Base-by-base conservation (phyloP, 2,329 filamentous ascomycete species). In the Phyllachora maydis region DNA sequence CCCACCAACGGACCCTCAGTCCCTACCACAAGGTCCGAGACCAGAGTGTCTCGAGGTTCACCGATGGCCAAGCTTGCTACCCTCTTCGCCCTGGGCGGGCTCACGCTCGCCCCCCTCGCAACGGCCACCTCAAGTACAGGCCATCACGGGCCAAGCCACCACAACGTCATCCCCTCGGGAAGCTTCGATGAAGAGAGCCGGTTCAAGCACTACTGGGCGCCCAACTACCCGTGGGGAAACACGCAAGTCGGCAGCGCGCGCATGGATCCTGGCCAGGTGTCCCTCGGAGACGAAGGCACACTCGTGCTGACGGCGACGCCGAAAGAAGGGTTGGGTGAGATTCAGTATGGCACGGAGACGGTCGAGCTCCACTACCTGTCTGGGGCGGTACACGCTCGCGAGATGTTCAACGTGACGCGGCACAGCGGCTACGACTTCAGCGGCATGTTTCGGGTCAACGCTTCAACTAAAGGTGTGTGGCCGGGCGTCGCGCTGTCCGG, bases 401-500 rank as follows among this genome's bases (percentile, higher is more conserved):
- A 50, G 28, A 41, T 47, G 26, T 50, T 54, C 31, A 49, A 36
- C 21, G 47, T 54, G 14, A 28, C 38, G 11, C 26, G 28, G 2
- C 46, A 46, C 16, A 46, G 46, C 4, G 50, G 50, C 3, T 50
- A 48, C 29, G 50, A 54, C 32, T 52, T 53, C 31, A 30, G 32
- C 6, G 50, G 42, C 22, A 47, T 51, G 30, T 47, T 56, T 32
- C 37, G 36, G 24, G 52, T 50, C 5, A 42, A 49, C 6, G 47
- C 46, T 2, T n/a, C n/a, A n/a, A 36, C 37, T 1, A 39, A 45
- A 28, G 51, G 57, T 5, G 63, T 59, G 0, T 66, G 62, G 63
- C 61, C 62, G 0, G 62, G 62, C 0, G 66, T 66, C 33, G 66
- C 61, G 62, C 40, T 66, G 9, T 65, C 59, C 2, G 59, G 48